A percentile compares a stretch with the other conserved stretches of the same genome.
Evolutionary conservation across 2,329 filamentous ascomycete species (phyloP).

Genomic region (Escovopsis sp.): DNA sequence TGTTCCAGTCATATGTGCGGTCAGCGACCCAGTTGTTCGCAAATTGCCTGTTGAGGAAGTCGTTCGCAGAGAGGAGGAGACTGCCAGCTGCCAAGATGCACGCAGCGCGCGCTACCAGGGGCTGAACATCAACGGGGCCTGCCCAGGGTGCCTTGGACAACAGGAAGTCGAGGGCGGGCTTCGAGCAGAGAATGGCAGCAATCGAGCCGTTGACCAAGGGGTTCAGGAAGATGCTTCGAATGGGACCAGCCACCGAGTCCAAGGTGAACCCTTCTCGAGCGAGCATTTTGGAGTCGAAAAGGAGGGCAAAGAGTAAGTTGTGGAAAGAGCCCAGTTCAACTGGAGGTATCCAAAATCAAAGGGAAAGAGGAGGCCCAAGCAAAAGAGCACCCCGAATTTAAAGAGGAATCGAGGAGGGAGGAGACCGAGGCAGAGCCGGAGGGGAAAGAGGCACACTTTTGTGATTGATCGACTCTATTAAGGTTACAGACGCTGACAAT

Average conservation of each 20-base stretch:
- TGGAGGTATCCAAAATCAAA: too few relatives aligned
- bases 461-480: too few relatives aligned
- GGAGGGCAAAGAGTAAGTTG: background rate
- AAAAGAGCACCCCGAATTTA: too few relatives aligned
- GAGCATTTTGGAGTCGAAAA: slow-evolving; percentile 5
- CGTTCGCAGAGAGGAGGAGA: slow-evolving; percentile 8
- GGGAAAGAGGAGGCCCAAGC: too few relatives aligned
- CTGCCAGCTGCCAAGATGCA: slow-evolving; percentile 6
- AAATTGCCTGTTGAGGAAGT: slow-evolving; percentile 10
- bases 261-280: slow-evolving; percentile 13
- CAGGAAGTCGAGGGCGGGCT: slow-evolving; percentile 4
- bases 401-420: too few relatives aligned
- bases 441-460: too few relatives aligned
- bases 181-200: slow-evolving; percentile 6
- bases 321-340: too few relatives aligned
- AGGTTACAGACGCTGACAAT: too few relatives aligned
- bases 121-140: background rate
- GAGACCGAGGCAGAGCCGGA: too few relatives aligned
- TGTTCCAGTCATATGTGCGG: slow-evolving; percentile 17
- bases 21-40: slow-evolving; percentile 13
- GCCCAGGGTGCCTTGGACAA: slow-evolving; percentile 1
- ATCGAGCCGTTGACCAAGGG: slow-evolving; percentile 7
- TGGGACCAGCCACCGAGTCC: slow-evolving; percentile 8
- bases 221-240: slow-evolving; percentile 9
- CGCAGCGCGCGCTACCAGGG: background rate